Base-by-base conservation (phyloP, 257 asterid species). In the Plantago elongata region DNA sequence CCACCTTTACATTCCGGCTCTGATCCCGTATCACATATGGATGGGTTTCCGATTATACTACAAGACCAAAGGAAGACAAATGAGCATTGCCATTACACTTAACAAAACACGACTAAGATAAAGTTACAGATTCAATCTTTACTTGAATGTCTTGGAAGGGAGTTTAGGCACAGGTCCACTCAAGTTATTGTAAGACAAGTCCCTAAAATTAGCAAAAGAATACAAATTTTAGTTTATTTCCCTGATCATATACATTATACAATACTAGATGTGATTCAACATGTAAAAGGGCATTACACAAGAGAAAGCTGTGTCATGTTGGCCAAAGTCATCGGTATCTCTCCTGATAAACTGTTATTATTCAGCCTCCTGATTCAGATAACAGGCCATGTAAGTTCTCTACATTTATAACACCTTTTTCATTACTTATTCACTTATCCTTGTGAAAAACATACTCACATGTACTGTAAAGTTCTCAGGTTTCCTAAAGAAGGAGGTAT, bases 151-250 rank as follows among this genome's bases (percentile, higher is more conserved):
- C 82, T 93, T 93, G 58, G 82, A 73, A 79, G 94, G 94, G 63
- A 87, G 77, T 49, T 67, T 70, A 60, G 97, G 96, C 9, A 89
- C 79, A 29, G 96, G 90, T 45, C 99, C 97, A 45, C 84, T 83
- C 87, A 93, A 85, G 78, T 89, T 89, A 79, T 93, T 93, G 81
- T 80, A 89, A 63, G 99, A 93, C 73, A 93, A 78, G 74, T 93
- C 99, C 84, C 99, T 93, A 76, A 61, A 57, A 69, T 48, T 13
- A 64, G 12, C 34, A 51, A 63, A 68, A 11, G 44, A 66, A 63
- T 43, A 3, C 51, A 69, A 29, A 45, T 47, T 69, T 61, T 59
- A 27, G 60, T 37, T 59, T 44, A 14, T 27, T 48, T 60, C 13
- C 12, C 37, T 0, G 27, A 22, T 22, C n/a, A 59, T 17, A 29